Base-by-base conservation (phyloP, 345 rosid genomes). In the Linum trigynum region DNA sequence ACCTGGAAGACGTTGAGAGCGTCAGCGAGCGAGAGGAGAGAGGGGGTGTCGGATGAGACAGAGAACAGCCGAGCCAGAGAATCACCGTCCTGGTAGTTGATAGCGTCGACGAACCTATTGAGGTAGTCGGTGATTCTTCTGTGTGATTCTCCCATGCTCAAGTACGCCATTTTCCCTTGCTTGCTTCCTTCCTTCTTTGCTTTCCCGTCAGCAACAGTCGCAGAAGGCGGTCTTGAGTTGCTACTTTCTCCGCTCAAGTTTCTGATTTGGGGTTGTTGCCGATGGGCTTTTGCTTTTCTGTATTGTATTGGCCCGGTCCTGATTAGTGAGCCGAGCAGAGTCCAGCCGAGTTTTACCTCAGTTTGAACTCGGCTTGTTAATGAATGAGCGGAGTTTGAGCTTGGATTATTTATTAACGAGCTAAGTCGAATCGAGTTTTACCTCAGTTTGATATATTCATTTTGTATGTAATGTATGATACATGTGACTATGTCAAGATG, bases 131-230 rank as follows among this genome's bases (percentile, higher is more conserved):
- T 86, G 78, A 90, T 86, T 69, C 97, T 68, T 57, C 97, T 59
- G 82, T 90, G 96, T 0, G 94, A 82, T 69, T 90, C 96, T 56
- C 94, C 94, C 96, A 90, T 85, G 85, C 96, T 87, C 17, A 38
- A n/a, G 45, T 41, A 57, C 39, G 64, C 64, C 64, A 41, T 61
- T 15, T 39, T 6, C 43, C 32, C 32, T 23, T 23, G 32, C 32
- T 23, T 23, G 32, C 32, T 23, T 23, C 32, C 32, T 23, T 23
- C 32, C 32, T 23, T 23, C 32, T 23, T 23, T 23, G 32, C 32
- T 23, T 23, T 23, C 32, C 32, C 32, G 32, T 23, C 32, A 23
- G 32, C 1, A 23, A 23, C 32, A 23, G 32, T 23, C 32, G 32
- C 32, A 23, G 32, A 23, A 23, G 32, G 32, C 32, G 32, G 32